Evolutionary conservation across 306 rosid genomes (phyloP).

Genomic region (Glycine soja): DNA sequence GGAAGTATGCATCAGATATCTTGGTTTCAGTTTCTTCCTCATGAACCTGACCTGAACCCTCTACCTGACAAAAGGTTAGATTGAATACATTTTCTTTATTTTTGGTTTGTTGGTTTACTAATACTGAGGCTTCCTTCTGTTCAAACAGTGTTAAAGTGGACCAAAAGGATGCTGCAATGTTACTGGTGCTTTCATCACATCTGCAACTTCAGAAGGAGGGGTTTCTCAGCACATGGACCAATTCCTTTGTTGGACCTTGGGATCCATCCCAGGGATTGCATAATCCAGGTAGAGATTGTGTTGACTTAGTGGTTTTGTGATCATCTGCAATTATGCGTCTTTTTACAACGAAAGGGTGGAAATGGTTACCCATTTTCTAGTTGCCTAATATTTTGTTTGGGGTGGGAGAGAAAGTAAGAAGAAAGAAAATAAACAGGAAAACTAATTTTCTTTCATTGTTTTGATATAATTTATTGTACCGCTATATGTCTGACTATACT

Average conservation of each 20-base stretch:
- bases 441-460: too few species aligned
- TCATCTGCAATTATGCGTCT: constrained; percentile 10
- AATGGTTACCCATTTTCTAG: constrained; percentile 21
- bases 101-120: constrained; percentile 22
- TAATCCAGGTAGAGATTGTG: constrained; percentile 89
- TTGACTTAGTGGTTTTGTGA: constrained; percentile 42
- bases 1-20: constrained; percentile 88
- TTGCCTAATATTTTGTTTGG: constrained; percentile 34
- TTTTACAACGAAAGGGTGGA: constrained; percentile 26
- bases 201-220: constrained; percentile 93
- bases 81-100: constrained; percentile 17
- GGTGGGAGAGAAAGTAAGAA: background rate
- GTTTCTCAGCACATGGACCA: constrained; percentile 90
- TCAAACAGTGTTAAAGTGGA: constrained; percentile 69
- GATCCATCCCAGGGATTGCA: constrained; percentile 99
- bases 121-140: constrained; percentile 40
- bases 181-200: constrained; percentile 83
- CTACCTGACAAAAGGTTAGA: constrained; percentile 81
- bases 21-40: constrained; percentile 96
- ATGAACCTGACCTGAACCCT: constrained; percentile 80
- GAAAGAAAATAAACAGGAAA: background rate
- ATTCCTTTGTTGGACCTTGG: constrained; percentile 99
- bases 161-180: constrained; percentile 88
- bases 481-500: background rate
- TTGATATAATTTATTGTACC: background rate